phyloP scores from a whole-genome alignment of 305 asterid genomes.

The Striga hermonthica region DNA sequence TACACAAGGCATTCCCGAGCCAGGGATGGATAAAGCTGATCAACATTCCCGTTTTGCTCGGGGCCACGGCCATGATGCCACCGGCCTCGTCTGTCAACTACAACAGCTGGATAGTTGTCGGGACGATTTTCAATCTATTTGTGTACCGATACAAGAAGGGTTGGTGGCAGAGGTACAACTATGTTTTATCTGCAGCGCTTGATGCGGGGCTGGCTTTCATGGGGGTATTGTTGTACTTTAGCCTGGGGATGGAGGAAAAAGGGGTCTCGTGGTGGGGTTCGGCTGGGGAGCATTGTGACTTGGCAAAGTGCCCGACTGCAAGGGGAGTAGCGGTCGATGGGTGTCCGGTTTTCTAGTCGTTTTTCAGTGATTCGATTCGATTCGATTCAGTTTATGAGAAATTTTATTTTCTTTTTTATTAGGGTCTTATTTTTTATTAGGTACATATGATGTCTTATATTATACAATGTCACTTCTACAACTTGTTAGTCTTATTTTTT shows the following conservation, averaged over 20 bases:
- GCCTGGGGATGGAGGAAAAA: constrained; percentile 48
- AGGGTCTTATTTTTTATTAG: too few relatives aligned
- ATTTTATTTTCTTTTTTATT: too few relatives aligned
- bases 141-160: constrained; percentile 62
- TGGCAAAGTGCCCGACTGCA: constrained; percentile 73
- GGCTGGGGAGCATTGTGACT: constrained; percentile 63
- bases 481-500: too few relatives aligned
- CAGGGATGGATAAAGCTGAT: constrained; percentile 66
- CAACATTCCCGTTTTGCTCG: constrained; percentile 77
- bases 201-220: constrained; percentile 86
- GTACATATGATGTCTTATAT: too few relatives aligned
- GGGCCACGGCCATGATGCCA: constrained; percentile 73
- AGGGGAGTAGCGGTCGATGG: constrained; percentile 40
- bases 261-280: constrained; percentile 66
- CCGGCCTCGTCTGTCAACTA: constrained; percentile 74
- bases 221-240: constrained; percentile 65
- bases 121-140: constrained; percentile 63
- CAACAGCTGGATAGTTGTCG: constrained; percentile 71
- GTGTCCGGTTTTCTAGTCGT: neutral
- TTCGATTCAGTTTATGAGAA: too few relatives aligned
- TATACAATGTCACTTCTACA: too few relatives aligned
- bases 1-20: constrained; percentile 52
- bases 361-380: neutral
- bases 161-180: constrained; percentile 91
- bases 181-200: constrained; percentile 69